A percentile compares a stretch with the other conserved stretches of the same genome.
phyloP scores from a whole-genome alignment of 1,284 basidiomycete species.

The Cerioporus squamosus region DNA sequence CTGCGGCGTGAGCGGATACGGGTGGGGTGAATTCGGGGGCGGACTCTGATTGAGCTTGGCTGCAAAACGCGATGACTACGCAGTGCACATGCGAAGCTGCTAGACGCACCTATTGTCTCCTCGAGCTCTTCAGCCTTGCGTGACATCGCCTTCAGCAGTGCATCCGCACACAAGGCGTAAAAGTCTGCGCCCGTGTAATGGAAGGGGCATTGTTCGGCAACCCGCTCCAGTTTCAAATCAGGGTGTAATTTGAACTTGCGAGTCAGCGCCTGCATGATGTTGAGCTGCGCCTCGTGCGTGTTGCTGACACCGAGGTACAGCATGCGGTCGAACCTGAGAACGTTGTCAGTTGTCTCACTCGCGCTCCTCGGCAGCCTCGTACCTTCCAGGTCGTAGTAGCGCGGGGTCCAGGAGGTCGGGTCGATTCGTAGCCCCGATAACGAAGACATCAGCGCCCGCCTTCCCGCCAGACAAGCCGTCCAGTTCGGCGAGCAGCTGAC shows the following conservation, averaged over 20 bases:
- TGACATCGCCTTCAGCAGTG: constrained; percentile 95
- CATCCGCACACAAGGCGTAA: constrained; percentile 97
- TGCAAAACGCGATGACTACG: constrained; percentile 30
- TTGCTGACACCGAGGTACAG: constrained; percentile 94
- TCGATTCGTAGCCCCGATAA: constrained; percentile 97
- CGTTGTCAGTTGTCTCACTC: too few species aligned
- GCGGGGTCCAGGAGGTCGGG: constrained; percentile 96
- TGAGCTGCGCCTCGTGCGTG: constrained; percentile 85
- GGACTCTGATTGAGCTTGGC: constrained; percentile 53
- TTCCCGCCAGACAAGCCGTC: constrained; percentile 85
- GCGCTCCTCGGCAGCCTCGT: not conserved
- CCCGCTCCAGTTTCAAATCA: constrained; percentile 61
- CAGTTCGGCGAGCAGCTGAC: constrained; percentile 93
- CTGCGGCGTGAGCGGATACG: constrained; percentile 84
- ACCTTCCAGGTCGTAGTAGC: constrained; percentile 89
- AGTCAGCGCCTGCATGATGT: constrained; percentile 91
- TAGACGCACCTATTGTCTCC: constrained; percentile 58
- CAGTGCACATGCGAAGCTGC: not conserved
- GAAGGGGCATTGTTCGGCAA: constrained; percentile 87
- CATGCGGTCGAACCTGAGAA: constrained; percentile 92
- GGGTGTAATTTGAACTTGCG: constrained; percentile 89
- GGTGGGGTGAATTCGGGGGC: constrained; percentile 48
- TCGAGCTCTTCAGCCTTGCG: constrained; percentile 86
- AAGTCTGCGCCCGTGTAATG: constrained; percentile 98
- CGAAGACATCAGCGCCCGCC: constrained; percentile 79